Conservation (phyloP, 2,329 filamentous ascomycete species). For the Cyphellophora attinorum region DNA sequence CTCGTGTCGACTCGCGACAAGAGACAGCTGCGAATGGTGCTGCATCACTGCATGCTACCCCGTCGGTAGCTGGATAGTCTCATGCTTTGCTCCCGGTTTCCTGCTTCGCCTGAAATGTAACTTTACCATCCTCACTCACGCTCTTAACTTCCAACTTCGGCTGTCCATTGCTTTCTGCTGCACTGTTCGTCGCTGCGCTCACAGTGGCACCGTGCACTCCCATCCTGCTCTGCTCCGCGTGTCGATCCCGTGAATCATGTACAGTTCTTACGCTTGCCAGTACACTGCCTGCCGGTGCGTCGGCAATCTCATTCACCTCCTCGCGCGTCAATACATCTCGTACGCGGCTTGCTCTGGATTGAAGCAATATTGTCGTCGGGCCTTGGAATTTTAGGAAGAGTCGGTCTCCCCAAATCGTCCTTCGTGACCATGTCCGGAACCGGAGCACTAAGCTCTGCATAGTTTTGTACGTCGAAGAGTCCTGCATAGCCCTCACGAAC, state of each 20-base stretch:
- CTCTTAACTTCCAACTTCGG: constrained; percentile 38
- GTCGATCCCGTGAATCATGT: constrained; percentile 13
- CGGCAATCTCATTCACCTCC: constrained; percentile 85
- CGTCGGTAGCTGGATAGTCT: no score
- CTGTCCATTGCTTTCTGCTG: constrained; percentile 20
- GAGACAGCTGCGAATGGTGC: no score
- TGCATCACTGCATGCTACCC: no score
- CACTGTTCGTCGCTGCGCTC: constrained; percentile 16
- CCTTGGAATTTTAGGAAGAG: constrained; percentile 86
- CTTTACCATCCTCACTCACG: constrained; percentile 53
- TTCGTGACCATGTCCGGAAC: constrained; percentile 65
- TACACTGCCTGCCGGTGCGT: constrained; percentile 63
- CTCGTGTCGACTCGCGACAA: no score
- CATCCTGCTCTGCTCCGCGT: constrained; percentile 8
- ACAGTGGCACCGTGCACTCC: constrained; percentile 12
- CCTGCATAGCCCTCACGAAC: constrained; percentile 64
- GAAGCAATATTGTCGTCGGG: constrained; percentile 75
- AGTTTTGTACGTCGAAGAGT: constrained; percentile 63
- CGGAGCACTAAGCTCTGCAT: constrained; percentile 56
- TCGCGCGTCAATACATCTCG: constrained; percentile 67
- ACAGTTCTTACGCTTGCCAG: constrained; percentile 44
- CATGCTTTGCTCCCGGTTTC: constrained; percentile 33
- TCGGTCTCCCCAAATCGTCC: constrained; percentile 86
- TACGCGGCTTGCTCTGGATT: constrained; percentile 71
- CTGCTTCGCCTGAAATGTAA: constrained; percentile 43